Evolutionary conservation across 140 eudicot genomes (phyloP).

Genomic region (Ambrosia hybrid): DNA sequence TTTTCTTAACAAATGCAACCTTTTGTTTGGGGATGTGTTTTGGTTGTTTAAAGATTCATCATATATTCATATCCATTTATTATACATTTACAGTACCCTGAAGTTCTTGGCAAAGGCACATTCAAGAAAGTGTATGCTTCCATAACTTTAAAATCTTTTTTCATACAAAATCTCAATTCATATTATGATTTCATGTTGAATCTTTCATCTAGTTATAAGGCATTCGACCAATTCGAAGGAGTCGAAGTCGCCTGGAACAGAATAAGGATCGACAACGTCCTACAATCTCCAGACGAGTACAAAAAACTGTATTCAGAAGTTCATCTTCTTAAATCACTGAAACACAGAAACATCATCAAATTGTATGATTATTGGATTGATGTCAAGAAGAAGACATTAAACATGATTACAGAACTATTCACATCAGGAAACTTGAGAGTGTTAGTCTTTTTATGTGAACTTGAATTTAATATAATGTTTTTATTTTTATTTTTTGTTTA

Average conservation of each 20-base stretch:
- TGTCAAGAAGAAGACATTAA: slow-evolving; percentile 60
- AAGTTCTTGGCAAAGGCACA: slow-evolving; percentile 86
- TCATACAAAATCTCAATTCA: slow-evolving; percentile 3
- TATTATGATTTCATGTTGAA: background rate
- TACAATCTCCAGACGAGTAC: slow-evolving; percentile 63
- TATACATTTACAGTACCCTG: slow-evolving; percentile 56
- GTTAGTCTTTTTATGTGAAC: slow-evolving; percentile 36
- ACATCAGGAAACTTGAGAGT: slow-evolving; percentile 90
- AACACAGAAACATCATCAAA: slow-evolving; percentile 69
- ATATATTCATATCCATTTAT: background rate
- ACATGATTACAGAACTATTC: slow-evolving; percentile 86
- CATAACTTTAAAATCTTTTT: slow-evolving; percentile 8
- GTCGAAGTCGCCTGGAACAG: slow-evolving; percentile 92
- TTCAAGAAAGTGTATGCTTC: slow-evolving; percentile 79
- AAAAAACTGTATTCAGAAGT: slow-evolving; percentile 67
- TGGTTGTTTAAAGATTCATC: slow-evolving; percentile 1
- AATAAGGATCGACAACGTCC: slow-evolving; percentile 52
- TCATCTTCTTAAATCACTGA: slow-evolving; percentile 62
- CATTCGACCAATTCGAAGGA: slow-evolving; percentile 81
- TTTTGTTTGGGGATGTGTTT: background rate
- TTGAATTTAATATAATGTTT: background rate
- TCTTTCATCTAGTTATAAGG: slow-evolving; percentile 55
- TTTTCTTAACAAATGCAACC: too few species aligned
- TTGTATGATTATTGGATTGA: slow-evolving; percentile 80
- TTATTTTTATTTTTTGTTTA: background rate